Evolutionary conservation across 2,329 filamentous ascomycete genomes (phyloP), one percentile per base, ranked within the genome.

Genomic region (Hymenoscyphus infarciens): DNA sequence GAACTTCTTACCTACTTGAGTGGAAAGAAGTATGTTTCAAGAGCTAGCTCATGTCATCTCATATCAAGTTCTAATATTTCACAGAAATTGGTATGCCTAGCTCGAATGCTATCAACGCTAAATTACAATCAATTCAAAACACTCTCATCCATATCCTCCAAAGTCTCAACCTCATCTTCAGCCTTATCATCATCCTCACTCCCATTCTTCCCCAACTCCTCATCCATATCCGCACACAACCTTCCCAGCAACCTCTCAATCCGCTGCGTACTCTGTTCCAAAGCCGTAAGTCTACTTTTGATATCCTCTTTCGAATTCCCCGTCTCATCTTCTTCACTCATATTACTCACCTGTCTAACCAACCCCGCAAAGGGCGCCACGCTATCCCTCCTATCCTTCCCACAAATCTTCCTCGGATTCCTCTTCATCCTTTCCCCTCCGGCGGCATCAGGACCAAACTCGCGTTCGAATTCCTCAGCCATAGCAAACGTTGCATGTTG

Each of bases 331-430:
- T 61, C 59, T 11, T 56, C 52, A 31, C 16, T 56, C 53, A 73
- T 49, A 7, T 69, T 65, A 22, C 61, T 68, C 29, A 70, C n/a
- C 33, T 65, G 60, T 53, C 67, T 61, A n/a, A 62, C 57, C 35
- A 73, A 54, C 10, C 68, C 67, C 22, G 60, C 67, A 63, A 73
- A 73, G 4, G 71, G 72, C 2, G 66, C 64, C 5, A 73, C 67
- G 0, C 67, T 70, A 59, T 73, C 71, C 35, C 71, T 61, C 57
- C 72, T 61, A 49, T 62, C 64, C 57, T 67, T 69, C 7, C 25
- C 53, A 5, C 39, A 59, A 5, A 60, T 62, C 22, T 64, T 66
- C 22, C 57, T 60, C 35, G 35, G 10, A 33, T 66, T 29, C 33
- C 59, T 59, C 2, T 49, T 15, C 11, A 49, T 29, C 27, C 19